Conservation (phyloP, 2,329 filamentous ascomycete genomes). For the Drechslerella stenobrocha region DNA sequence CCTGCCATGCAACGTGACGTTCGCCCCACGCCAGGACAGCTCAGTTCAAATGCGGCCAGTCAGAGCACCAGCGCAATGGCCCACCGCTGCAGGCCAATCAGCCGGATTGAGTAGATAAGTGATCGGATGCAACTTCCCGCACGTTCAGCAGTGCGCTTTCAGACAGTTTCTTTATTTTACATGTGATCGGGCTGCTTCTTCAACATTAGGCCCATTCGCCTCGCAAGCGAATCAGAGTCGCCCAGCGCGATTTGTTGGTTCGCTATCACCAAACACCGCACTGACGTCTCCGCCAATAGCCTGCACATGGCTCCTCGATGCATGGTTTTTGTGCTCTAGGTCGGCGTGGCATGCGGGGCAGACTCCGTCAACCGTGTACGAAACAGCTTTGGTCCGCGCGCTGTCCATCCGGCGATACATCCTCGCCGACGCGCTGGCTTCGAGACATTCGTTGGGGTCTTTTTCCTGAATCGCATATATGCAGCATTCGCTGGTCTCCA, state of each 20-base stretch:
- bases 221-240: too few relatives aligned
- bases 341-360: constrained; percentile 24
- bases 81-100: background rate
- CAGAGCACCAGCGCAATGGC: constrained; percentile 6
- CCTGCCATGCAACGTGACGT: constrained; percentile 43
- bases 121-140: background rate
- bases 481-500: constrained; percentile 15
- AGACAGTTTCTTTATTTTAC: too few relatives aligned
- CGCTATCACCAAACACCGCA: too few relatives aligned
- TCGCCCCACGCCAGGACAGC: too few relatives aligned
- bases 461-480: constrained; percentile 16
- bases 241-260: too few relatives aligned
- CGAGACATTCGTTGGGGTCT: constrained; percentile 20
- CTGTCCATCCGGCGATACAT: constrained; percentile 22
- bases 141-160: too few relatives aligned
- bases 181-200: too few relatives aligned
- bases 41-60: constrained; percentile 30
- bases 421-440: constrained; percentile 16
- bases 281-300: constrained; percentile 13
- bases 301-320: constrained; percentile 8
- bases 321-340: constrained; percentile 8
- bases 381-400: constrained; percentile 4
- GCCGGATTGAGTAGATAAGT: constrained; percentile 4
- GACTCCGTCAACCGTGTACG: constrained; percentile 15
- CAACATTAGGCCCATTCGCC: too few relatives aligned